phyloP scores from a whole-genome alignment of 75 land plant genomes.

The Cunninghamia lanceolata region DNA sequence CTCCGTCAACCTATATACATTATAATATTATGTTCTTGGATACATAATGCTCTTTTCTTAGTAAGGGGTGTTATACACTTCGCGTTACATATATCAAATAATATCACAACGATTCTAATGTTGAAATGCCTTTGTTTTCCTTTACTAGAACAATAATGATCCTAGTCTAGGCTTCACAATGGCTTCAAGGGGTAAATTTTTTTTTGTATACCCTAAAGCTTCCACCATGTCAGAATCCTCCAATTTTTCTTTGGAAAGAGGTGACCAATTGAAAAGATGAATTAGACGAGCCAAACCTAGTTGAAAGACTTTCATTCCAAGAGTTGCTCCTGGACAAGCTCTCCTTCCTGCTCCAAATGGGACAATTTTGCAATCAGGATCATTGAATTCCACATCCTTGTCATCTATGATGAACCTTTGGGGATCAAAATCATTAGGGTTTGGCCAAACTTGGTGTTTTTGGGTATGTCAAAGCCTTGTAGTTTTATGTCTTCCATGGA shows the following conservation, averaged over 20 bases:
- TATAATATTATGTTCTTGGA: too few species aligned
- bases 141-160: too few species aligned
- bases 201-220: too few species aligned
- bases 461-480: conserved; percentile 43
- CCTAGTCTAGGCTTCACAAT: background rate
- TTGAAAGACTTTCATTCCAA: conserved; percentile 15
- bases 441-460: background rate
- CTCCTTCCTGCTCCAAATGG: conserved; percentile 33
- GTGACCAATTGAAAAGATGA: conserved; percentile 20
- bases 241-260: background rate
- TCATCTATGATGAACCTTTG: background rate
- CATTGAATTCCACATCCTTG: conserved; percentile 10
- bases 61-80: too few species aligned
- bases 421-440: conserved; percentile 2
- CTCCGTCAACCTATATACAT: too few species aligned
- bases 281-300: conserved; percentile 18
- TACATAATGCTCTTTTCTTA: too few species aligned
- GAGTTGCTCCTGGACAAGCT: background rate
- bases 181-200: background rate
- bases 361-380: conserved; percentile 18
- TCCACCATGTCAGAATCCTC: background rate
- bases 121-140: too few species aligned
- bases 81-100: too few species aligned
- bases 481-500: conserved; percentile 15
- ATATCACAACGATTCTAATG: too few species aligned